Evolutionary conservation across 805 yeast species (phyloP).

Genomic region (Wickerhamomyces bisporus): DNA sequence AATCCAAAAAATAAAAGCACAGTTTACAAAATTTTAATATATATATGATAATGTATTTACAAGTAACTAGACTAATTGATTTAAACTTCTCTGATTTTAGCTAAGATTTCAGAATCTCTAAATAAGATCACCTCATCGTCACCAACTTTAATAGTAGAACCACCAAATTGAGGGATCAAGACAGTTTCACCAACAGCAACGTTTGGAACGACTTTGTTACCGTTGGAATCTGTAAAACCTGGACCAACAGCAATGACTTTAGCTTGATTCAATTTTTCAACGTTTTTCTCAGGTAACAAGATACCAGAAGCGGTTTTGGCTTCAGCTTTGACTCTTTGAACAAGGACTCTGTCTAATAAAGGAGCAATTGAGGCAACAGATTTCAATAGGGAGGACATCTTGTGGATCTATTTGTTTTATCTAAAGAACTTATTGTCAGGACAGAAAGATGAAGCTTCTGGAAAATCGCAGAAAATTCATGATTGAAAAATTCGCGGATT

Average conservation of each 20-base stretch:
- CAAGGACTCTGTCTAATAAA: constrained; percentile 91
- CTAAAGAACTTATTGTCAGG: too few relatives aligned
- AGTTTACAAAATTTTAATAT: too few relatives aligned
- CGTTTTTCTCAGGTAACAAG: constrained; percentile 93
- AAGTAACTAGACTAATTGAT: too few relatives aligned
- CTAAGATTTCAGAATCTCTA: constrained; percentile 93
- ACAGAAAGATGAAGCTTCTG: neutral
- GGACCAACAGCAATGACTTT: constrained; percentile 94
- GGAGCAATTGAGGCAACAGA: constrained; percentile 87
- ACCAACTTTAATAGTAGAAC: constrained; percentile 81
- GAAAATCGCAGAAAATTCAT: constrained; percentile 1
- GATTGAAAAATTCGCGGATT: too few relatives aligned
- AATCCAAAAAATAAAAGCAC: constrained; percentile 1
- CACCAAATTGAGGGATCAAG: constrained; percentile 92
- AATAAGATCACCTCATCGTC: constrained; percentile 76
- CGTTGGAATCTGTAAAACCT: constrained; percentile 73
- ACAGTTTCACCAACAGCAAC: constrained; percentile 92
- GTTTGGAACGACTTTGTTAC: constrained; percentile 64
- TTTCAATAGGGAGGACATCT: constrained; percentile 57
- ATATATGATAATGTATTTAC: constrained; percentile 12
- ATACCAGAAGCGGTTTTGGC: constrained; percentile 90
- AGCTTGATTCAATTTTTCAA: constrained; percentile 88
- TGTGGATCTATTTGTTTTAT: constrained; percentile 6
- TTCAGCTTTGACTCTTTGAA: constrained; percentile 89
- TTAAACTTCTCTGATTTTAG: constrained; percentile 68